These are phyloP conservation scores for Solanum piurae DNA, from an alignment of 257 asterid genomes.

Conservation along the genomic window DNA sequence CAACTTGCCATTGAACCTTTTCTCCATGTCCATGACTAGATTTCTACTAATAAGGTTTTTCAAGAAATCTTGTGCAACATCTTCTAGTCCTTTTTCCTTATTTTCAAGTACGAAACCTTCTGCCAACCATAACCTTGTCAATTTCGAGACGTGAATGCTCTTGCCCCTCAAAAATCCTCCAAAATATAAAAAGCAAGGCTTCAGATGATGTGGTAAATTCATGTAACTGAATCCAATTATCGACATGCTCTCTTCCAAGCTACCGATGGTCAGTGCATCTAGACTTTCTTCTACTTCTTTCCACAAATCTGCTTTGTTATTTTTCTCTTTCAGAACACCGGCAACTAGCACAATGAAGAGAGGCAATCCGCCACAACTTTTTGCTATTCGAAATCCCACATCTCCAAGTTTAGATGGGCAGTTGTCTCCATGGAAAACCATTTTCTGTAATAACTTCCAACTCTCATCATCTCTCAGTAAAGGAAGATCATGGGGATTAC, in stretches of 20 bases:
- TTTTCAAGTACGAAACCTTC: neutral
- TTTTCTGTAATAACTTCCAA: neutral
- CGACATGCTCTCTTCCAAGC: neutral
- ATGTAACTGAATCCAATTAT: neutral
- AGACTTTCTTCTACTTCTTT: neutral
- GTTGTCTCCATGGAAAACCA: neutral
- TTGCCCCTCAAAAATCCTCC: neutral
- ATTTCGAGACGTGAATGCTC: neutral
- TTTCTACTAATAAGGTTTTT: neutral
- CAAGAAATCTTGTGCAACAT: neutral
- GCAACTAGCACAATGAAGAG: neutral
- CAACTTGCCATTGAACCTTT: neutral
- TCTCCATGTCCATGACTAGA: neutral
- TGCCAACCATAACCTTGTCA: neutral
- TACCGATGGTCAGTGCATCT: neutral
- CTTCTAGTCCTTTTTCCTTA: neutral
- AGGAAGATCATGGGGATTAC: neutral
- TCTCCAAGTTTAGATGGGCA: neutral
- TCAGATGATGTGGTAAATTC: neutral
- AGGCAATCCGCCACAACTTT: neutral
- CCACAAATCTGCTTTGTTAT: neutral
- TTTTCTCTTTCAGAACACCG: neutral
- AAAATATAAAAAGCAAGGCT: neutral
- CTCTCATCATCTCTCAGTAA: neutral
- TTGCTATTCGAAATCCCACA: neutral